Evolutionary conservation across 768 basidiomycete genomes (phyloP).

Genomic region (Tephrocybe sp.): DNA sequence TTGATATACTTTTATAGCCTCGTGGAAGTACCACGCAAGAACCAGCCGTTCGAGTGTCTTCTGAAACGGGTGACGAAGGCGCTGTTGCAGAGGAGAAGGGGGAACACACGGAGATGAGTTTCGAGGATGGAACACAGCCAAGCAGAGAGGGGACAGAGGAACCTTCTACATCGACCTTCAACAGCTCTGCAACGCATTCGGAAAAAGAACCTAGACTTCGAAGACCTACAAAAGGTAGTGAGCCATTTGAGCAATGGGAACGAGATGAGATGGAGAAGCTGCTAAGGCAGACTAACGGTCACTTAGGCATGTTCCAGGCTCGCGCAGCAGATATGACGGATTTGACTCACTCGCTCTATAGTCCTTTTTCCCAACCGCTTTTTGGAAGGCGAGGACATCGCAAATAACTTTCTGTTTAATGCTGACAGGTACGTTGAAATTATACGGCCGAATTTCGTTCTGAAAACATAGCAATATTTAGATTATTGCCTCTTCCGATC

Average conservation of each 20-base stretch:
- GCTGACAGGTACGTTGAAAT: slow-evolving; percentile 62
- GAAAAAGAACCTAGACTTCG: slow-evolving; percentile 39
- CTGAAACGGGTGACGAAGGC: slow-evolving; percentile 51
- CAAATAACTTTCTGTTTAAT: slow-evolving; percentile 93
- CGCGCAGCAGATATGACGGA: too few species aligned
- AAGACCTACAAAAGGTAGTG: slow-evolving; percentile 48
- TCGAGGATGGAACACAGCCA: slow-evolving; percentile 20
- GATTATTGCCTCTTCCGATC: slow-evolving; percentile 73
- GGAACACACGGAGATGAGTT: slow-evolving; percentile 26
- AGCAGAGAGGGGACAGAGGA: slow-evolving; percentile 34
- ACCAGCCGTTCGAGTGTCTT: slow-evolving; percentile 55
- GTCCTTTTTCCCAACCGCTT: slow-evolving; percentile 86
- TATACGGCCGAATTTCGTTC: slow-evolving; percentile 9
- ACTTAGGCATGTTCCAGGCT: too few species aligned
- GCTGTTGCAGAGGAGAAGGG: slow-evolving; percentile 27
- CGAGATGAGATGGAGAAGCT: slow-evolving; percentile 87
- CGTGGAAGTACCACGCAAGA: slow-evolving; percentile 41
- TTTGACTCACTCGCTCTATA: slow-evolving; percentile 33
- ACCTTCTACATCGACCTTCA: slow-evolving; percentile 24
- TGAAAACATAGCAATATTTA: slow-evolving; percentile 24
- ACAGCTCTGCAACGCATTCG: slow-evolving; percentile 18
- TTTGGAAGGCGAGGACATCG: slow-evolving; percentile 89
- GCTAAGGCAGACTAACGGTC: slow-evolving; percentile 75
- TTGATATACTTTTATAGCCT: slow-evolving; percentile 31
- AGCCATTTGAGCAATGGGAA: slow-evolving; percentile 83